Evolutionary conservation across 345 rosid species (phyloP).

Genomic region (Arabis hirsuta): DNA sequence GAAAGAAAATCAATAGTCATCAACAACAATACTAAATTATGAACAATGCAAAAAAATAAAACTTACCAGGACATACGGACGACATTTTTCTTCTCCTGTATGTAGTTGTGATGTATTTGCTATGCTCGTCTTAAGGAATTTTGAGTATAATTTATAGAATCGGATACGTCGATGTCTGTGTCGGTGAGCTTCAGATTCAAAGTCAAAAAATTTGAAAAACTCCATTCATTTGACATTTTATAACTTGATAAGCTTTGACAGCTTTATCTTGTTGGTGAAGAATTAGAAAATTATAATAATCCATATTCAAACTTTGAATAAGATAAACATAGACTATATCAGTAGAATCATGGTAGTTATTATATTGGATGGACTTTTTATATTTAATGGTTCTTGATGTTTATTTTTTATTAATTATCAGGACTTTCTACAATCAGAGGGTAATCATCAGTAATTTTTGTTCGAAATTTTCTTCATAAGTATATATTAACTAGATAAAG

Average conservation of each 20-base stretch:
- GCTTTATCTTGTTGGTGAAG: background rate
- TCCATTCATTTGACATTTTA: background rate
- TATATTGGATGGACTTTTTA: background rate
- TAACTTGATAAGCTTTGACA: background rate
- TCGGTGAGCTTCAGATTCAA: conserved; percentile 15
- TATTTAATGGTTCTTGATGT: background rate
- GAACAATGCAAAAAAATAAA: no score
- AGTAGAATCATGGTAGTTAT: background rate
- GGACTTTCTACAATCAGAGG: no score
- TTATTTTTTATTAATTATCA: no score
- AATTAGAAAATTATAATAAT: background rate
- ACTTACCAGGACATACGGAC: conserved; percentile 24
- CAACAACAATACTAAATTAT: no score
- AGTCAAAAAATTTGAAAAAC: conserved; percentile 14
- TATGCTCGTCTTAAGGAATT: background rate
- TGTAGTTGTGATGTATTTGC: conserved; percentile 16
- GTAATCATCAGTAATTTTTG: no score
- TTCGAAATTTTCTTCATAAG: background rate
- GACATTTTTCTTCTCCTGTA: conserved; percentile 24
- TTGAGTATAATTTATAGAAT: conserved; percentile 24
- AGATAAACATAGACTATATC: background rate
- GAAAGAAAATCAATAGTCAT: no score
- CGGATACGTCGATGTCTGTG: background rate
- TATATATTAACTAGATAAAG: background rate
- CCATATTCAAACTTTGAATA: background rate